These are phyloP conservation scores for Lepidium sativum DNA, from an alignment of 345 rosid genomes.

Conservation along the genomic window DNA sequence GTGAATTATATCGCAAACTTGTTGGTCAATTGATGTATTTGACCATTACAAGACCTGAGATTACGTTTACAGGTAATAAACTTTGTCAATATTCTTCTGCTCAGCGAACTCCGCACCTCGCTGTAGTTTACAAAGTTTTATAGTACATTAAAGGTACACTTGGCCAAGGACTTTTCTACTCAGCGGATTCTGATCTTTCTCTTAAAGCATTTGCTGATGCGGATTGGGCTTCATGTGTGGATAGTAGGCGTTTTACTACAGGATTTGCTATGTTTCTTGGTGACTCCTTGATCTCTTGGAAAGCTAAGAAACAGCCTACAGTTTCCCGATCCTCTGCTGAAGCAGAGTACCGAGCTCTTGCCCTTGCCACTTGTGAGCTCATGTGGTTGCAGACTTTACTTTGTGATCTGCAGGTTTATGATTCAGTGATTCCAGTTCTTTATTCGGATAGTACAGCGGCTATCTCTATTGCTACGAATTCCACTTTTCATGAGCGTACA, in stretches of 20 bases:
- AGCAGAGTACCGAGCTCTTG: neutral
- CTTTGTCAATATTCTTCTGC: neutral
- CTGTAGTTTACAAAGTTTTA: neutral
- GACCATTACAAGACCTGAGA: neutral
- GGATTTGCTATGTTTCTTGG: too few relatives aligned
- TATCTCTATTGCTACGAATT: neutral
- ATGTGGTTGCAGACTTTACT: neutral
- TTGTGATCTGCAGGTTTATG: neutral
- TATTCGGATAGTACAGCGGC: neutral
- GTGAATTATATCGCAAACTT: too few relatives aligned
- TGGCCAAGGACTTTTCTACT: too few relatives aligned
- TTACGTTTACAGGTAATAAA: neutral
- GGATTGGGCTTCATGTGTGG: too few relatives aligned
- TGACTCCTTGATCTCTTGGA: too few relatives aligned
- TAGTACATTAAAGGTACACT: too few relatives aligned
- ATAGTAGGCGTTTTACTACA: too few relatives aligned
- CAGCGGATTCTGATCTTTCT: too few relatives aligned
- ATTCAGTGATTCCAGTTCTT: neutral
- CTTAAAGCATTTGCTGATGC: too few relatives aligned
- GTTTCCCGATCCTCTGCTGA: neutral
- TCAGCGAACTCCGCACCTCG: neutral
- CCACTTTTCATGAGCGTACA: neutral
- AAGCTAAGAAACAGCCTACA: too few relatives aligned
- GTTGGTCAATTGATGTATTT: neutral
- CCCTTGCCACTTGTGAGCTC: neutral